Evolutionary conservation across 2,329 filamentous ascomycete species (phyloP).

Genomic region (Teratosphaeria gauchensis): DNA sequence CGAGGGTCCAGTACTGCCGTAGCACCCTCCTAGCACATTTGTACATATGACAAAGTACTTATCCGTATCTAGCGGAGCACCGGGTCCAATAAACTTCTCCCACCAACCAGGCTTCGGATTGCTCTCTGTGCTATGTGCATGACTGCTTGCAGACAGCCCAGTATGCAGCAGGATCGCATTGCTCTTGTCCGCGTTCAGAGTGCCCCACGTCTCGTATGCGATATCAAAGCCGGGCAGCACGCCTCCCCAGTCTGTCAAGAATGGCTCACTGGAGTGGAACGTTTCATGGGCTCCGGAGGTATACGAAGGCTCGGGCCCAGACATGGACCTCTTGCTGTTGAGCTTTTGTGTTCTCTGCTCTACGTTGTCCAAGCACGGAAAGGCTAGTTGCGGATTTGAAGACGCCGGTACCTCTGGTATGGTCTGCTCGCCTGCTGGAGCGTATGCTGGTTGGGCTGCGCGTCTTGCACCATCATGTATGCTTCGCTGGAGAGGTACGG

Average conservation of each 20-base stretch:
- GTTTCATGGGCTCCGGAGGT: constrained; percentile 75
- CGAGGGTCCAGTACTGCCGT: constrained; percentile 84
- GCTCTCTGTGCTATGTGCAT: constrained; percentile 79
- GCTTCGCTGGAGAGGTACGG: neutral
- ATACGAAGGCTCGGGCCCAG: constrained; percentile 87
- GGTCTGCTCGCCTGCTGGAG: constrained; percentile 10
- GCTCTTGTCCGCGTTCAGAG: constrained; percentile 65
- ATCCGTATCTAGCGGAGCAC: constrained; percentile 73
- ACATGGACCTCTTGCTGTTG: constrained; percentile 52
- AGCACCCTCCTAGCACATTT: constrained; percentile 92
- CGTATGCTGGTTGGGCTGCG: neutral
- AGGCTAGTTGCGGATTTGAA: constrained; percentile 78
- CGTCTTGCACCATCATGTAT: neutral
- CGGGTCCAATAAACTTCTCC: constrained; percentile 95
- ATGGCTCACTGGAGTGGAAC: constrained; percentile 63
- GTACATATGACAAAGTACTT: constrained; percentile 93
- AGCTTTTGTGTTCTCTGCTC: constrained; percentile 66
- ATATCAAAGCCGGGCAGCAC: constrained; percentile 80
- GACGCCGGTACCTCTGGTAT: constrained; percentile 25
- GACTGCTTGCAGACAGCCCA: constrained; percentile 90
- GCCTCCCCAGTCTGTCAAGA: constrained; percentile 90
- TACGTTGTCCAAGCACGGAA: constrained; percentile 79
- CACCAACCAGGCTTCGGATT: constrained; percentile 94
- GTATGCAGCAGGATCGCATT: constrained; percentile 92
- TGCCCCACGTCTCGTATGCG: constrained; percentile 89